Base-by-base conservation (phyloP, 2,329 filamentous ascomycete species). In the Alternaria sp. region DNA sequence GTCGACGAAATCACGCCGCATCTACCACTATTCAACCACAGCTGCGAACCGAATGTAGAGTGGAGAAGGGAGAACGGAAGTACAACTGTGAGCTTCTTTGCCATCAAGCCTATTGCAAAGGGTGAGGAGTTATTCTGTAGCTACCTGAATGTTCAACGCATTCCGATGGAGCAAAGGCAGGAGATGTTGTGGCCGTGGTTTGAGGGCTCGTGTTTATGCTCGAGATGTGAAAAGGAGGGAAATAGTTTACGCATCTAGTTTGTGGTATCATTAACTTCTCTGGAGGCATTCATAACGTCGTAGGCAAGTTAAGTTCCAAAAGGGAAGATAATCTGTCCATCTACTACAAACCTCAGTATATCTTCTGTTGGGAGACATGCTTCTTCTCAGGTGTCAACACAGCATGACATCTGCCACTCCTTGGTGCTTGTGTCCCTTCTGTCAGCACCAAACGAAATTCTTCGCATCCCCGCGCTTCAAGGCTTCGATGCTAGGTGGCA, bases 1-100 rank as follows among this genome's bases (percentile, higher is more conserved):
- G 70, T 76, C 18, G 71, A 74, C 2, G 66, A 63, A 27, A 66
- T 77, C 36, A 73, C 66, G 43, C 68, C 72, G 1, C 55, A 75
- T 16, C 65, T 76, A 54, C 70, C 69, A 18, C 69, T 76, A 63
- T 71, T 78, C 43, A 78, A 78, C 58, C 75, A 78, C 58, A 75
- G 73, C 58, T 78, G 75, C 50, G 65, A 63, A 36, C 74, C 75
- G 6, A 78, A 74, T 58, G 66, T 70, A 20, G 64, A 65, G 52
- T 68, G 61, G 32, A 48, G 48, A 46, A 60, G 52, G 14, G 62
- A 67, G n/a, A 57, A 53, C 1, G 60, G 60, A 9, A 65, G 55
- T 5, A 64, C 34, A 4, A 65, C 58, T 10, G 52, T 69, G 1
- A 54, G 57, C 2, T 65, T 69, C 27, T 66, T 65, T 30, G 57